Conservation (phyloP, 768 basidiomycete genomes). For the Auriscalpium microsporum region DNA sequence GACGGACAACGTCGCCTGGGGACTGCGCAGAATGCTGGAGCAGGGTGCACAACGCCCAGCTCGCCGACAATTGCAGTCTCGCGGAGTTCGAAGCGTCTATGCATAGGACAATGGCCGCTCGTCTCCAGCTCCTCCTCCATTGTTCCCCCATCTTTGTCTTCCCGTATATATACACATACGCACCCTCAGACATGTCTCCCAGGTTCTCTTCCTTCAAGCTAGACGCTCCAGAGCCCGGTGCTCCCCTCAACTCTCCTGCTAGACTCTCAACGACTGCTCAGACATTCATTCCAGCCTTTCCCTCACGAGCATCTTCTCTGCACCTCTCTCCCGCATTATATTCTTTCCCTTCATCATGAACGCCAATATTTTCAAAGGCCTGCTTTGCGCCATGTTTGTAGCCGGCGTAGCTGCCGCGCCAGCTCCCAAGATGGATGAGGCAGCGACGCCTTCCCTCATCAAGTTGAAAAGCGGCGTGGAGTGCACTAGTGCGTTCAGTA, state of each 20-base stretch:
- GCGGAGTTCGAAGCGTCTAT: background rate
- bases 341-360: slow-evolving; percentile 2
- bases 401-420: slow-evolving; percentile 6
- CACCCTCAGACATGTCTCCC: background rate
- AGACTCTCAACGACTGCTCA: background rate
- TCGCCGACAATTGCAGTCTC: background rate
- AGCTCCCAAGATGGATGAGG: background rate
- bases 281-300: background rate
- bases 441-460: background rate
- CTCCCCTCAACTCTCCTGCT: background rate
- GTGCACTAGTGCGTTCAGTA: slow-evolving; percentile 5
- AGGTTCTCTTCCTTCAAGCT: background rate
- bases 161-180: background rate
- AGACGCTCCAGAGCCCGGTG: slow-evolving; percentile 11
- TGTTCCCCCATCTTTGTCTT: background rate
- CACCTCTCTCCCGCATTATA: background rate
- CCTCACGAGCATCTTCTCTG: background rate
- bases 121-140: background rate
- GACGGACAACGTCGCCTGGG: background rate
- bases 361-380: background rate
- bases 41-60: background rate
- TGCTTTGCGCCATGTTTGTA: slow-evolving; percentile 1
- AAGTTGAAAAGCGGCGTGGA: background rate
- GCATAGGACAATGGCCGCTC: background rate
- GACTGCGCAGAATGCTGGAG: background rate